Percentiles rank a stretch among this genome's conserved stretches.
Evolutionary conservation across 2,329 filamentous ascomycete species (phyloP).

Genomic region (Ceratocystis diversiconidia): DNA sequence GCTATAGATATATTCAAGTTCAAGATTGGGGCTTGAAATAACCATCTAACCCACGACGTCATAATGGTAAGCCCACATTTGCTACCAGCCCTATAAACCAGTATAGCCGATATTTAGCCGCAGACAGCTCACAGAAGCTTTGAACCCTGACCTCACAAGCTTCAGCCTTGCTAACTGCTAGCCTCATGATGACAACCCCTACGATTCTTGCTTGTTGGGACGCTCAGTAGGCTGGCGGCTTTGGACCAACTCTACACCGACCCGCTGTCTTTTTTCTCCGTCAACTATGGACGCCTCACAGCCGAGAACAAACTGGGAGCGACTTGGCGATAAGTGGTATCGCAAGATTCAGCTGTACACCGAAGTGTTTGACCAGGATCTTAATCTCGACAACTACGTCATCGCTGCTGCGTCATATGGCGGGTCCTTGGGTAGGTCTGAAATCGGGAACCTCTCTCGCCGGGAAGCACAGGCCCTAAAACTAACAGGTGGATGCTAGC

Average conservation of each 20-base stretch:
- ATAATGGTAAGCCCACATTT: not conserved
- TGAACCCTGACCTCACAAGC: not conserved
- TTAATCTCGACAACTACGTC: conserved; percentile 90
- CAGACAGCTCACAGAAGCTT: not conserved
- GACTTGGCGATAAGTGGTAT: conserved; percentile 85
- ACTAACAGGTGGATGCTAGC: conserved; percentile 37
- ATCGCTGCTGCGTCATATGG: conserved; percentile 85
- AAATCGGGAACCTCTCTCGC: conserved; percentile 2
- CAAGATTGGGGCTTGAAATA: not conserved
- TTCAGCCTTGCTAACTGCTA: not conserved
- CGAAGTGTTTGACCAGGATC: conserved; percentile 77
- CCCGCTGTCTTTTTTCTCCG: not conserved
- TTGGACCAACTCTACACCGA: not conserved
- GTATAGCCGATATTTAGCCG: conserved; percentile 8
- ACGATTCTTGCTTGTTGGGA: not conserved
- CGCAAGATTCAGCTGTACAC: conserved; percentile 90
- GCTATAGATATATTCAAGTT: too few species aligned
- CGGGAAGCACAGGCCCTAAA: not conserved
- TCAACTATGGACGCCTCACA: conserved; percentile 42
- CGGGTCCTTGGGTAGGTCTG: conserved; percentile 67
- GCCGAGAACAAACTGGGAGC: conserved; percentile 85
- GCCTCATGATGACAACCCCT: not conserved
- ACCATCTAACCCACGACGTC: not conserved
- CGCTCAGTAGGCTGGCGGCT: not conserved
- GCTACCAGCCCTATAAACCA: not conserved